Conservation (phyloP, 768 basidiomycete genomes). For the Boletus rubroflammeus region DNA sequence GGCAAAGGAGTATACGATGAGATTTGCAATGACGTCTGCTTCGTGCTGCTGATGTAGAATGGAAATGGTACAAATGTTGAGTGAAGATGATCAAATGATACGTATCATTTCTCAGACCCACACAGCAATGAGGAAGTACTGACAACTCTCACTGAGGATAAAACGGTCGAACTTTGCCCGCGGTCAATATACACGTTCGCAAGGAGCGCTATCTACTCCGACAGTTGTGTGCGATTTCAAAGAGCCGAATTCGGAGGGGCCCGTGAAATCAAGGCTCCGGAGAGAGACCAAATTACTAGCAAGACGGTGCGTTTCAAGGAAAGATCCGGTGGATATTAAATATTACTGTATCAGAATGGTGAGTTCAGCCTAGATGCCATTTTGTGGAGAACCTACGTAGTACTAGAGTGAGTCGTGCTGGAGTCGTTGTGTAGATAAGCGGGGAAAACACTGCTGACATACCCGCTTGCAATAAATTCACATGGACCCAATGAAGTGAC, state of each 20-base stretch:
- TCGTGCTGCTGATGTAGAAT: not conserved
- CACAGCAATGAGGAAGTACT: not conserved
- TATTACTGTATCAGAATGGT: slow-evolving; percentile 3
- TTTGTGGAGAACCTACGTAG: not conserved
- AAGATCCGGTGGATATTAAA: slow-evolving; percentile 10
- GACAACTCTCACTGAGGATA: not conserved
- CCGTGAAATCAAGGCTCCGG: slow-evolving; percentile 4
- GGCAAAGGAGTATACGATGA: slow-evolving; percentile 7
- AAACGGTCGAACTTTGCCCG: not conserved
- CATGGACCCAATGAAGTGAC: not conserved
- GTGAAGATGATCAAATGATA: not conserved
- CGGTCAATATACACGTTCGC: not conserved
- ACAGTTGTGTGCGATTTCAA: not conserved
- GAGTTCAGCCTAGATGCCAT: not conserved
- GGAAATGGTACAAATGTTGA: not conserved
- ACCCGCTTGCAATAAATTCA: not conserved
- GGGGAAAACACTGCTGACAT: not conserved
- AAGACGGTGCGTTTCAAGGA: slow-evolving; percentile 16
- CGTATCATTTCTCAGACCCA: not conserved
- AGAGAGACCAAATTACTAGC: not conserved
- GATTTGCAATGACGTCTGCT: not conserved
- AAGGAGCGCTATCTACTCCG: not conserved
- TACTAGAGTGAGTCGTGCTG: not conserved
- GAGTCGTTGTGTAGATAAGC: not conserved
- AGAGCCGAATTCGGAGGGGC: not conserved